These are phyloP conservation scores for Vanilla planifolia DNA, from an alignment of 106 monocot genomes.

Conservation along the genomic window DNA sequence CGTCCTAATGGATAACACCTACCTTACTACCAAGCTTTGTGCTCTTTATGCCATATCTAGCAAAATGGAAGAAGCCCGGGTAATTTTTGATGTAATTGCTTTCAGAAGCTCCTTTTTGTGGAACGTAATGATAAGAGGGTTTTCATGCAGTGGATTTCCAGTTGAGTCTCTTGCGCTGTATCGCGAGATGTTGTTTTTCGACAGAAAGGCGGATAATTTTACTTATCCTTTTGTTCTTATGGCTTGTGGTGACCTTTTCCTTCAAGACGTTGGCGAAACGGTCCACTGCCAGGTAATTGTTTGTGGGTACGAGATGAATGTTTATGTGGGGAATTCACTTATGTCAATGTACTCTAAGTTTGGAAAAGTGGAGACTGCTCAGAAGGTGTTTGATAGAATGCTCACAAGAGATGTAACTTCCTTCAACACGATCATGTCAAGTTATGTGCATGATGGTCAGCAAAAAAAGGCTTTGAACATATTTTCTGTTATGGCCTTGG, in stretches of 20 bases:
- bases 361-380: conserved; percentile 30
- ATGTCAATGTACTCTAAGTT: conserved; percentile 37
- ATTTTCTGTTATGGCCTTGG: conserved; percentile 6
- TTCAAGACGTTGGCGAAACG: conserved; percentile 21
- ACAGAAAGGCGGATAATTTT: conserved; percentile 35
- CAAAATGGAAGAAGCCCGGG: conserved; percentile 19
- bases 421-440: conserved; percentile 43
- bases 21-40: conserved; percentile 42
- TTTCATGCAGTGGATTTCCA: conserved; percentile 22
- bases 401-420: conserved; percentile 31
- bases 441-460: conserved; percentile 25
- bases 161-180: conserved; percentile 24
- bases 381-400: conserved; percentile 40
- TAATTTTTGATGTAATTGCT: conserved; percentile 20
- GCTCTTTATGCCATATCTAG: conserved; percentile 39
- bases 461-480: conserved; percentile 15
- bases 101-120: conserved; percentile 39
- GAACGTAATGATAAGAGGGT: conserved; percentile 53
- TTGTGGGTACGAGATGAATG: conserved; percentile 31
- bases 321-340: conserved; percentile 41
- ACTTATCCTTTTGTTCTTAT: conserved; percentile 57
- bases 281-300: conserved; percentile 33
- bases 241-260: conserved; percentile 42
- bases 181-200: conserved; percentile 28
- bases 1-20: conserved; percentile 40